A percentile compares a stretch with the other conserved stretches of the same genome.
Conservation (phyloP, 305 asterid species). For the Coffea humblotiana region DNA sequence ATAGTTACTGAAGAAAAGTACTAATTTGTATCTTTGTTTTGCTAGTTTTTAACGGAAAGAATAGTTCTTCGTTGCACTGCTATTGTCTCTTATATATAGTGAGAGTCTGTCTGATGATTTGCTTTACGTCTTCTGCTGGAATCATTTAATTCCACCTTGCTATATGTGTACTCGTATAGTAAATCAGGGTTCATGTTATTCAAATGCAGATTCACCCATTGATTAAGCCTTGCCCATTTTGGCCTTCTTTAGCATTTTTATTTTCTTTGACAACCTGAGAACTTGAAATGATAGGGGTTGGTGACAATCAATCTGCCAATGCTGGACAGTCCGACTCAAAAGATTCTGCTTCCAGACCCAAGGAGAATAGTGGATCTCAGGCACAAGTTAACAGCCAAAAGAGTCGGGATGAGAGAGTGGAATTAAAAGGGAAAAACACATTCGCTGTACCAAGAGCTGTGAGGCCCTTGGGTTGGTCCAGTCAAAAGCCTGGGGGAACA, state of each 20-base stretch:
- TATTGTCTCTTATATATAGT: too few relatives aligned
- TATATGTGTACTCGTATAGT: not conserved
- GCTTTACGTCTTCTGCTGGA: not conserved
- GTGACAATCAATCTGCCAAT: conserved; percentile 9
- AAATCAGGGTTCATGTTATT: not conserved
- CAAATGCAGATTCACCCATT: not conserved
- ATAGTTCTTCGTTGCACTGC: not conserved
- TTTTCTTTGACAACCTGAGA: not conserved
- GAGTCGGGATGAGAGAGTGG: conserved; percentile 32
- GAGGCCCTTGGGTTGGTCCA: conserved; percentile 54
- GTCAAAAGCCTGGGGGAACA: conserved; percentile 32
- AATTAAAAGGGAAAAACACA: conserved; percentile 66
- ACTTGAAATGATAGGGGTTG: conserved; percentile 4
- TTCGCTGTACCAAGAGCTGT: conserved; percentile 88
- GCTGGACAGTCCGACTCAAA: not conserved
- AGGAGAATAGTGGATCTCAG: conserved; percentile 30
- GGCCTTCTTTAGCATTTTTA: not conserved
- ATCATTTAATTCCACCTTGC: not conserved
- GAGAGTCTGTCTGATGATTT: not conserved
- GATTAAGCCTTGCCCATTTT: not conserved
- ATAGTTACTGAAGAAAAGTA: not conserved
- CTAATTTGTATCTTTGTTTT: not conserved
- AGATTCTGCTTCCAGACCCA: conserved; percentile 27
- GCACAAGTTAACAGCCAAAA: conserved; percentile 26
- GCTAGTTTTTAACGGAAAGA: not conserved